phyloP scores from a whole-genome alignment of 352 stramenopile species.

The Phytophthora niederhauseri region DNA sequence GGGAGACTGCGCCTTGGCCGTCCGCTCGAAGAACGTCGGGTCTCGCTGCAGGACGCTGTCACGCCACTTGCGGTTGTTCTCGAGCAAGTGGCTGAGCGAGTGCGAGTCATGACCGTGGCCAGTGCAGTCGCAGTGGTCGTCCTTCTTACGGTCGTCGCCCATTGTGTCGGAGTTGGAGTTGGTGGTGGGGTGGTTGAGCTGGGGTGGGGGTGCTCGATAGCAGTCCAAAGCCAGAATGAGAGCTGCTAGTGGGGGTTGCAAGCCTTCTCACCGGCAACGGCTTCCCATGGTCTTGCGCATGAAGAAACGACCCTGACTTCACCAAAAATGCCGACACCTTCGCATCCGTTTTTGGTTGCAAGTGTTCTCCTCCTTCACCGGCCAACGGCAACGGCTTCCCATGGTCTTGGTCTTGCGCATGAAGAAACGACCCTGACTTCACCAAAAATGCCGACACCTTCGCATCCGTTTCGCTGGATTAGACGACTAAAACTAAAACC shows the following conservation, averaged over 20 bases:
- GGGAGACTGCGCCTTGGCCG: constrained; percentile 70
- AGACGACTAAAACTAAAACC: neutral
- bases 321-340: constrained; percentile 13
- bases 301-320: constrained; percentile 7
- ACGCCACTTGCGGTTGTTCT: constrained; percentile 77
- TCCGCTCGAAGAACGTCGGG: constrained; percentile 73
- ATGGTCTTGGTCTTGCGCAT: neutral
- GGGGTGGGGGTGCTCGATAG: neutral
- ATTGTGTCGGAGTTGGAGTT: constrained; percentile 3
- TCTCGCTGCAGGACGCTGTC: constrained; percentile 56
- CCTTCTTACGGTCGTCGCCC: constrained; percentile 13
- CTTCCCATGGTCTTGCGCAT: neutral
- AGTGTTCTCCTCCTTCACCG: neutral
- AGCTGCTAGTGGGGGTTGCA: neutral
- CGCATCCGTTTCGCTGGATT: constrained; percentile 13
- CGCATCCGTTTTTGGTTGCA: too few species aligned
- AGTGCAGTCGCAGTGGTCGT: constrained; percentile 27
- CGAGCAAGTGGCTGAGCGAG: constrained; percentile 57
- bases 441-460: constrained; percentile 13
- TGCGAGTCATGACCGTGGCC: constrained; percentile 25
- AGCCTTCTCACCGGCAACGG: constrained; percentile 1
- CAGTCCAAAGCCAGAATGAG: constrained; percentile 20
- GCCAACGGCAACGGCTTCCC: constrained; percentile 5
- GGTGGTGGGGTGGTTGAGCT: neutral
- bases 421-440: constrained; percentile 7